These are phyloP conservation scores for Plasmodium sp. DNA, from an alignment of 169 alveolate genomes.

Conservation along the genomic window DNA sequence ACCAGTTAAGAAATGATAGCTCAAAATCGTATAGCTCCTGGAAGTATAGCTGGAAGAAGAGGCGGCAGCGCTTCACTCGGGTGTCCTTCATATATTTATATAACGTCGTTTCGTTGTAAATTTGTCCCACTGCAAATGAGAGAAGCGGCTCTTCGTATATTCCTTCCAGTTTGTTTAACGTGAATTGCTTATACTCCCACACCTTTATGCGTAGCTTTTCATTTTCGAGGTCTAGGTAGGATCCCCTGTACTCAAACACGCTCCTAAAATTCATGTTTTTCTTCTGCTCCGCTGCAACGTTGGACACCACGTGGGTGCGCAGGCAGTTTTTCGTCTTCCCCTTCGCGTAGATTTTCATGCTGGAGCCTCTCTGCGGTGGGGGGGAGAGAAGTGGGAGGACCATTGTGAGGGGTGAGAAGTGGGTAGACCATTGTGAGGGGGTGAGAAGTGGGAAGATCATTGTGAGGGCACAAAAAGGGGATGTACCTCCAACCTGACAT, in stretches of 20 bases:
- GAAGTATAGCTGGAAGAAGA: constrained; percentile 81
- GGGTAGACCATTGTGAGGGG: background rate
- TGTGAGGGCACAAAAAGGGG: background rate
- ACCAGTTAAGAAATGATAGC: constrained; percentile 79
- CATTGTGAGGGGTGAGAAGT: background rate
- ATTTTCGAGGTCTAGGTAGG: constrained; percentile 86
- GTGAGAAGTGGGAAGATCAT: background rate
- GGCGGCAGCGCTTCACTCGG: constrained; percentile 77
- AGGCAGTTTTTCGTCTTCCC: constrained; percentile 86
- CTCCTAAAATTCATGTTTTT: constrained; percentile 83
- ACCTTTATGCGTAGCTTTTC: constrained; percentile 86
- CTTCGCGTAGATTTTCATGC: constrained; percentile 79
- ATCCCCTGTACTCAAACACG: constrained; percentile 88
- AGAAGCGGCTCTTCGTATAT: constrained; percentile 84
- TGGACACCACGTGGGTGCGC: constrained; percentile 86
- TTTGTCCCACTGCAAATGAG: constrained; percentile 81
- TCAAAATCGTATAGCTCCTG: constrained; percentile 86
- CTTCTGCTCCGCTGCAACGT: constrained; percentile 82
- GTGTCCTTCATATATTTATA: constrained; percentile 78
- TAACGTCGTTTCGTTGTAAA: constrained; percentile 80
- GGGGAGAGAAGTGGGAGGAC: too few relatives aligned
- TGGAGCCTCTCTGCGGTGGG: constrained; percentile 74
- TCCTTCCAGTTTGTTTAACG: constrained; percentile 85
- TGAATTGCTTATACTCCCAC: constrained; percentile 86
- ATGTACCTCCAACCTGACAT: background rate